phyloP scores from a whole-genome alignment of 768 basidiomycete species.

The Kwoniella dendrophila region DNA sequence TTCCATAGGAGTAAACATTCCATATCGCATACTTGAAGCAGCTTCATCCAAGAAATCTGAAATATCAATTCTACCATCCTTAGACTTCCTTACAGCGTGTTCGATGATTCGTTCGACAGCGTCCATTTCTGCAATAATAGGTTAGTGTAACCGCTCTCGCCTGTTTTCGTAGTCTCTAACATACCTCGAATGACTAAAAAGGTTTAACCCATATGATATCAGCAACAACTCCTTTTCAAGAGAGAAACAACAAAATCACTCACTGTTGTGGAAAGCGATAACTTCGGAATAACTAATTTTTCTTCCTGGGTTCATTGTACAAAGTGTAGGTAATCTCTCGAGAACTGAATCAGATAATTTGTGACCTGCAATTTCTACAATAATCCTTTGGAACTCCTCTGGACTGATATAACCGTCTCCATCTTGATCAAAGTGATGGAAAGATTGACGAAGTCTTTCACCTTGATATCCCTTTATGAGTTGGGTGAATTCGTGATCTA shows the following conservation, averaged over 20 bases:
- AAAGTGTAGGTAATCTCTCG: slow-evolving; percentile 87
- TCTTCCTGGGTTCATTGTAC: slow-evolving; percentile 82
- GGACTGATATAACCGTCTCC: slow-evolving; percentile 92
- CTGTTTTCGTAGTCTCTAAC: neutral
- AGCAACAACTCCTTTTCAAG: neutral
- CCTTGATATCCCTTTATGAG: slow-evolving; percentile 98
- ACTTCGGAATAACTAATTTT: slow-evolving; percentile 96
- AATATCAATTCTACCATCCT: slow-evolving; percentile 93
- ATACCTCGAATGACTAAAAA: slow-evolving; percentile 32
- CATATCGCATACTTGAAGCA: slow-evolving; percentile 82
- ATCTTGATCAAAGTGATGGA: slow-evolving; percentile 84
- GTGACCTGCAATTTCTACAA: slow-evolving; percentile 93
- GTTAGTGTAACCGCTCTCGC: neutral
- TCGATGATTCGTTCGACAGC: slow-evolving; percentile 91
- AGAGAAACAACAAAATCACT: slow-evolving; percentile 38
- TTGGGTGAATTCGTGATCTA: slow-evolving; percentile 96
- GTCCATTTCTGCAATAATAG: slow-evolving; percentile 72
- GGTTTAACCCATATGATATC: neutral
- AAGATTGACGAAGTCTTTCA: slow-evolving; percentile 93
- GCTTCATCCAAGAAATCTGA: slow-evolving; percentile 93
- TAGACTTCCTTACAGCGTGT: slow-evolving; percentile 83
- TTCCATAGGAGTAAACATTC: slow-evolving; percentile 96
- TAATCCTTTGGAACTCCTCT: slow-evolving; percentile 92
- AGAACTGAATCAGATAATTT: slow-evolving; percentile 93
- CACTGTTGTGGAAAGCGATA: slow-evolving; percentile 94